phyloP scores from a whole-genome alignment of 2,329 filamentous ascomycete species.

The Diplodia scrobiculata region DNA sequence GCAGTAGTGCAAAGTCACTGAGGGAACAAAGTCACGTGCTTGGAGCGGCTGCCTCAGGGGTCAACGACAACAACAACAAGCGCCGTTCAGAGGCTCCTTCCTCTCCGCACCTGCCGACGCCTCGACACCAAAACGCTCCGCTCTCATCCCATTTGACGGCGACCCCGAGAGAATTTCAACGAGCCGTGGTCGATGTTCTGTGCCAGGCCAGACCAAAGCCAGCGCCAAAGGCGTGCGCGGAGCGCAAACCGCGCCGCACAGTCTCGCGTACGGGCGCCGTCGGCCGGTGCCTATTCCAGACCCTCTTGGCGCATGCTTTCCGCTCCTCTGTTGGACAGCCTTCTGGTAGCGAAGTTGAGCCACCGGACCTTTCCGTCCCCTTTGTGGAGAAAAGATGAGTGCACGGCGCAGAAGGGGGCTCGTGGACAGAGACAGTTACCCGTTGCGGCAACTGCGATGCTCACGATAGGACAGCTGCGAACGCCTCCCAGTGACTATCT shows the following conservation, averaged over 20 bases:
- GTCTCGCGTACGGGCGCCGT: neutral
- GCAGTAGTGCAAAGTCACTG: neutral
- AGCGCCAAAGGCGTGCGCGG: neutral
- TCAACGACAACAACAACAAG: neutral
- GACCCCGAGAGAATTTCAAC: slow-evolving; percentile 1
- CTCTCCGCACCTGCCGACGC: neutral
- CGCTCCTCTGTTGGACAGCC: neutral
- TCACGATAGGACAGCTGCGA: neutral
- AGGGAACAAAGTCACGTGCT: neutral
- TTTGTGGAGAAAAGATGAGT: neutral
- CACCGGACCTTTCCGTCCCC: neutral
- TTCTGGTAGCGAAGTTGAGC: neutral
- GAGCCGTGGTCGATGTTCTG: neutral
- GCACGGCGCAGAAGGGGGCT: neutral
- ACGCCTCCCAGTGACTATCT: neutral
- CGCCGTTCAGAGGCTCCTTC: neutral
- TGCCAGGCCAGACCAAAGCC: neutral
- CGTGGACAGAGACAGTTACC: neutral
- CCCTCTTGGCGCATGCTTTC: neutral
- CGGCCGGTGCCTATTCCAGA: neutral
- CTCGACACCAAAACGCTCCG: neutral
- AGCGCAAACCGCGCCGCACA: neutral
- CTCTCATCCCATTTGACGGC: neutral
- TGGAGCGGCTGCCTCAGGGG: neutral
- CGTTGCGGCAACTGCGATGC: neutral